Conservation (phyloP, 305 asterid species). For the Fraxinus sp. region DNA sequence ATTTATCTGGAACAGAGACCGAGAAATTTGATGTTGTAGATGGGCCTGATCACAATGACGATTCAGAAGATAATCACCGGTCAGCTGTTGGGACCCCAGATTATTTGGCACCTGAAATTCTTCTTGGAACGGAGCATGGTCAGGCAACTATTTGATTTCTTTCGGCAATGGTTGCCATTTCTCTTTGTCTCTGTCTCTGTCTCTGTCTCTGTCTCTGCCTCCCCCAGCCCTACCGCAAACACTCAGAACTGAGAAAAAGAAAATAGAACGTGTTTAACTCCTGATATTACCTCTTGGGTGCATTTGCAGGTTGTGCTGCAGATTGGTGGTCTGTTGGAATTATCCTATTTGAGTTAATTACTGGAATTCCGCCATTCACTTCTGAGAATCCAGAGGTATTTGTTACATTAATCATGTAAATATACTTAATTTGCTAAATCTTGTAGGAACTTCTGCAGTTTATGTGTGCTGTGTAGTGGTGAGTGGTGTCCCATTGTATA, state of each 20-base stretch:
- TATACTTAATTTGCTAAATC: conserved; percentile 22
- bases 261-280: conserved; percentile 23
- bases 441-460: conserved; percentile 15
- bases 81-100: conserved; percentile 99
- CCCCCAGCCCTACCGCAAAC: conserved; percentile 7
- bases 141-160: conserved; percentile 30
- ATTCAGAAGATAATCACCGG: conserved; percentile 42
- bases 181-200: not conserved
- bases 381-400: conserved; percentile 86
- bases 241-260: not conserved
- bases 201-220: conserved; percentile 12
- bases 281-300: conserved; percentile 30
- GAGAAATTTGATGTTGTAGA: conserved; percentile 41
- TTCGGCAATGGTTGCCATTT: conserved; percentile 16
- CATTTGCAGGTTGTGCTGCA: conserved; percentile 65
- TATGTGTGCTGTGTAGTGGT: conserved; percentile 11
- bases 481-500: conserved; percentile 9
- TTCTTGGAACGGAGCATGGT: conserved; percentile 94
- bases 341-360: conserved; percentile 67
- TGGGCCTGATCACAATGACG: conserved; percentile 42
- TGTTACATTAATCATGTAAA: conserved; percentile 17
- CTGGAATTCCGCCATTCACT: conserved; percentile 82
- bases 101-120: conserved; percentile 98
- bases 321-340: conserved; percentile 99
- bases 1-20: conserved; percentile 56